Evolutionary conservation across 208 protist genomes (phyloP).

Genomic region (Leishmania tropica): DNA sequence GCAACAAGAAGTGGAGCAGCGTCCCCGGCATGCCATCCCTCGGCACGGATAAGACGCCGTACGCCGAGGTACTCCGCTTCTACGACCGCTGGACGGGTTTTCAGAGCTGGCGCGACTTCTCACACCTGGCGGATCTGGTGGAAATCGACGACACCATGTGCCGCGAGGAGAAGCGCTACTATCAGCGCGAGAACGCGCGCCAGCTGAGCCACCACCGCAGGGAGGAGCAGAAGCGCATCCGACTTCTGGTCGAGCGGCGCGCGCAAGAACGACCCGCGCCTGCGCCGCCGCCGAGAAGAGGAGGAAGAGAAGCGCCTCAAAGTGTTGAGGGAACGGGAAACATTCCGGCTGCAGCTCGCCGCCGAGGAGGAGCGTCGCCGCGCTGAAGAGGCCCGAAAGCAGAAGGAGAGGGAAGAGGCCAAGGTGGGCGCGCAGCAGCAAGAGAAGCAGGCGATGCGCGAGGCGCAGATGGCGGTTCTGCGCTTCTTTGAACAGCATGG

Average conservation of each 20-base stretch:
- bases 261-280: slow-evolving; percentile 92
- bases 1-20: slow-evolving; percentile 91
- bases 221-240: slow-evolving; percentile 92
- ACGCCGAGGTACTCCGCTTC: slow-evolving; percentile 89
- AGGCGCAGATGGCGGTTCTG: slow-evolving; percentile 47
- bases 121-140: slow-evolving; percentile 92
- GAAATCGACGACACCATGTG: slow-evolving; percentile 92
- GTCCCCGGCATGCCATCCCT: slow-evolving; percentile 71
- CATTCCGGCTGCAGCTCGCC: slow-evolving; percentile 61
- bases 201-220: slow-evolving; percentile 79
- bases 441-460: slow-evolving; percentile 52
- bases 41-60: slow-evolving; percentile 62
- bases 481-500: slow-evolving; percentile 49
- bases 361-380: slow-evolving; percentile 72
- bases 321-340: slow-evolving; percentile 69
- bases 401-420: slow-evolving; percentile 49
- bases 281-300: slow-evolving; percentile 79
- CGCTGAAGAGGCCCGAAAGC: slow-evolving; percentile 44
- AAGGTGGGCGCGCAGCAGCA: slow-evolving; percentile 38
- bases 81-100: slow-evolving; percentile 96
- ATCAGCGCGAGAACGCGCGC: slow-evolving; percentile 96
- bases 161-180: slow-evolving; percentile 97
- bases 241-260: slow-evolving; percentile 90
- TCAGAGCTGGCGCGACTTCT: slow-evolving; percentile 97
- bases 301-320: slow-evolving; percentile 75